Evolutionary conservation across 2,329 filamentous ascomycete species (phyloP), one percentile per base, ranked within the genome.

Genomic region (Ophiostoma montium): DNA sequence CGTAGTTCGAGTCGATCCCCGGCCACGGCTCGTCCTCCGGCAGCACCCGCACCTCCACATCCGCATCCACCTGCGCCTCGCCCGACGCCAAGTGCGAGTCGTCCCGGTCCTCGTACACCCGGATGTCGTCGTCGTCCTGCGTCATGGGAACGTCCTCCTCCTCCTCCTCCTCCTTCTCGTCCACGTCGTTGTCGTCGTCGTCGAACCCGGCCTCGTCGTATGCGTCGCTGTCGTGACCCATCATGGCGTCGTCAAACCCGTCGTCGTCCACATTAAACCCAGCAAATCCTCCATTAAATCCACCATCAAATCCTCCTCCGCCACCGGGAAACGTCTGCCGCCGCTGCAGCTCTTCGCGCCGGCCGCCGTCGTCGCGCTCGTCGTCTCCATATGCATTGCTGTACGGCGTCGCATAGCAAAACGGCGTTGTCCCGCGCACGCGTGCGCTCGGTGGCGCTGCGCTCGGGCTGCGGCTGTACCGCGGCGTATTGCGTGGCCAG

Each of bases 401-500:
- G 59, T 82, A 72, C 0, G 84, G 84, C 0, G 84, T 89, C 3
- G 82, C 82, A 58, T 88, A 88, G n/a, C 78, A 80, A 55, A 79
- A 79, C 0, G 81, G 82, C 0, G 74, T 78, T 12, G 67, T 69
- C 62, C 31, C 70, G 63, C 42, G 42, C 42, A 32, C 27, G 9
- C 42, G 42, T 5, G n/a, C 42, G 6, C 27, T 32, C 16, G 42
- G 42, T 2, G 58, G 59, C 4, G 56, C 54, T 1, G 62, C 54
- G 27, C 62, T 63, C 5, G 62, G 61, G 18, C 61, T 63, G 31
- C 62, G 62, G 55, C 72, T 79, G 67, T 70, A 74, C 23, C 75
- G 69, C 0, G 77, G 76, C 0, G 76, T 79, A 53, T 72, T 70
- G 11, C 70, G 67, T 1, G 67, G 65, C 11, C 63, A 60, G 19